Evolutionary conservation across 2,329 filamentous ascomycete genomes (phyloP).

Genomic region (Pseudogymnoascus sp.): DNA sequence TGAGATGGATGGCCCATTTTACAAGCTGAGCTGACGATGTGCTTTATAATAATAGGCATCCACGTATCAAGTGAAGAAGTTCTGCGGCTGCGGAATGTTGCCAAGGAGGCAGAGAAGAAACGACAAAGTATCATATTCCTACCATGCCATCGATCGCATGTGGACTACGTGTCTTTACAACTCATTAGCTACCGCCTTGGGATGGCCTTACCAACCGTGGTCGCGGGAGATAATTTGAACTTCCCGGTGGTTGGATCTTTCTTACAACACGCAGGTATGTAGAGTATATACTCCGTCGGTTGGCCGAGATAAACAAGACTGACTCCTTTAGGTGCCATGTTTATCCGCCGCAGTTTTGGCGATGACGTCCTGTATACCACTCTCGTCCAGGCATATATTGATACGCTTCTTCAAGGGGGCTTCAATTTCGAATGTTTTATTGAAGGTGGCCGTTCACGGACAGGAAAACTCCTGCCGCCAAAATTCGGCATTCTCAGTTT

Average conservation of each 20-base stretch:
- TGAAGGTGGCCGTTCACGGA: slow-evolving; percentile 85
- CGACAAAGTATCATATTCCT: slow-evolving; percentile 95
- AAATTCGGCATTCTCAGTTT: slow-evolving; percentile 96
- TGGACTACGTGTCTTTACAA: slow-evolving; percentile 93
- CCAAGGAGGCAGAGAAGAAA: slow-evolving; percentile 71
- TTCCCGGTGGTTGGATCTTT: slow-evolving; percentile 86
- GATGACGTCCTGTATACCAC: slow-evolving; percentile 86
- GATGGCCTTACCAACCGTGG: slow-evolving; percentile 79
- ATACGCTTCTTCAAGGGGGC: slow-evolving; percentile 80
- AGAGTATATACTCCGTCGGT: not conserved
- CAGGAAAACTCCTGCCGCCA: slow-evolving; percentile 84
- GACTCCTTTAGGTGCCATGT: slow-evolving; percentile 63
- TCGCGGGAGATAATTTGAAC: slow-evolving; percentile 93
- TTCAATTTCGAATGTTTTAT: slow-evolving; percentile 98
- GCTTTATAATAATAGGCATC: slow-evolving; percentile 44
- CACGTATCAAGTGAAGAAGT: slow-evolving; percentile 96
- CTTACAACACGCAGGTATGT: slow-evolving; percentile 73
- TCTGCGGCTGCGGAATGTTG: slow-evolving; percentile 69
- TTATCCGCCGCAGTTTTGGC: slow-evolving; percentile 86
- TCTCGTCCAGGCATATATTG: slow-evolving; percentile 93
- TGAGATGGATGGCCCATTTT: not conserved
- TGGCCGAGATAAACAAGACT: not conserved
- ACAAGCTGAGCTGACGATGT: not conserved
- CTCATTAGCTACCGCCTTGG: slow-evolving; percentile 92
- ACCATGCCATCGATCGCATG: slow-evolving; percentile 88